Base-by-base conservation (phyloP, 1,284 basidiomycete species). In the Coniophora puteana region DNA sequence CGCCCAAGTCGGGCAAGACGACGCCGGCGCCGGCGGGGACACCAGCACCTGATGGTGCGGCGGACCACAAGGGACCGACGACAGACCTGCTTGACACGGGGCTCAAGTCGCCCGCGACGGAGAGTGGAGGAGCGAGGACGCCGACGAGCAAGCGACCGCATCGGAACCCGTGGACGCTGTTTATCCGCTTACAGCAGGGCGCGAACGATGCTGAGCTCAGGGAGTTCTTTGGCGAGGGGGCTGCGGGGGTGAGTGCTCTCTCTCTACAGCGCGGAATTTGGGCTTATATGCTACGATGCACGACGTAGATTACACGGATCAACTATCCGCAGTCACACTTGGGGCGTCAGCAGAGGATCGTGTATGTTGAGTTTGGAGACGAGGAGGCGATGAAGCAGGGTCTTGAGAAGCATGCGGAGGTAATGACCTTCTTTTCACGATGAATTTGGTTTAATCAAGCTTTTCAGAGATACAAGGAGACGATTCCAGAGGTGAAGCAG, bases 321-420 rank as follows among this genome's bases (percentile, higher is more conserved):
- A 77, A 78, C 52, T 76, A 88, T 49, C 85, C 85, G 1, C 51
- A 62, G 29, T 47, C 46, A 36, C 69, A 62, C 46, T 52, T 65
- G 5, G 74, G 75, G 20, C 75, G 76, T 43, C 67, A 49, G 42
- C 64, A 69, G 51, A 81, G 70, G 51, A 68, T 87, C 43, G 87
- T 80, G 1, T 94, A 92, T 53, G 78, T 93, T 45, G 92, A 94
- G 59, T 94, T 93, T 61, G 83, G 77, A 6, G 85, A 86, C 52
- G 89, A 93, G 55, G 84, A 83, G 34, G 72, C 80, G 17, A 89
- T 93, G 86, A 84, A 78, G 53, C 74, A 69, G 18, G 90, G 81
- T 1, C 63, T 93, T 18, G 80, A 78, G 47, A 82, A 80, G 51
- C 80, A 85, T 52, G 74, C 71, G 12, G 80, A 82, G 59, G 89